These are phyloP conservation scores for Erodium texanum DNA, from an alignment of 441 rosid species.

Conservation along the genomic window DNA sequence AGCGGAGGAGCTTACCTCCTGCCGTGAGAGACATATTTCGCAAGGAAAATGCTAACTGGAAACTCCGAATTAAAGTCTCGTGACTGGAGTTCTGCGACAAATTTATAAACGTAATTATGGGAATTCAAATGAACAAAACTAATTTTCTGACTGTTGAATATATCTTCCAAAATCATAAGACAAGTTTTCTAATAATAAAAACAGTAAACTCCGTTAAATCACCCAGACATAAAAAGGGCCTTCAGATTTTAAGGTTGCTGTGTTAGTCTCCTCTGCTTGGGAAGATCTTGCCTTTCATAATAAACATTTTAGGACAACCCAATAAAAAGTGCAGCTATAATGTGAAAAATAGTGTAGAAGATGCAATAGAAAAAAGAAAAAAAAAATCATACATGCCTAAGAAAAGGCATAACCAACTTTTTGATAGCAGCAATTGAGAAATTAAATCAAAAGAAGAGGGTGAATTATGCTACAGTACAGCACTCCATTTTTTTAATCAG, in stretches of 20 bases:
- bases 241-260: background rate
- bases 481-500: no score
- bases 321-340: background rate
- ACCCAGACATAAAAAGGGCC: background rate
- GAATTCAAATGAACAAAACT: background rate
- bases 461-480: background rate
- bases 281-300: background rate
- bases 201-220: background rate
- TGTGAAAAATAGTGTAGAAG: background rate
- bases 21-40: constrained; percentile 55
- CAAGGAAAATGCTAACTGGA: constrained; percentile 88
- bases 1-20: constrained; percentile 51
- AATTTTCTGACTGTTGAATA: background rate
- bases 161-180: background rate
- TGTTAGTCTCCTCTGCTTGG: background rate
- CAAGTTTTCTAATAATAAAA: background rate
- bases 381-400: background rate
- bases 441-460: background rate
- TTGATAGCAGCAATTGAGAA: no score
- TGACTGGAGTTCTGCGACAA: constrained; percentile 68
- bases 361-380: background rate
- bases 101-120: constrained; percentile 13
- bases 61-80: constrained; percentile 65
- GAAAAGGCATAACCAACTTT: constrained; percentile 7
- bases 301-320: background rate